Percentiles rank a stretch among this genome's conserved stretches.
phyloP scores from a whole-genome alignment of 2,329 filamentous ascomycete genomes.

The Pseudofabraea citricarpa region DNA sequence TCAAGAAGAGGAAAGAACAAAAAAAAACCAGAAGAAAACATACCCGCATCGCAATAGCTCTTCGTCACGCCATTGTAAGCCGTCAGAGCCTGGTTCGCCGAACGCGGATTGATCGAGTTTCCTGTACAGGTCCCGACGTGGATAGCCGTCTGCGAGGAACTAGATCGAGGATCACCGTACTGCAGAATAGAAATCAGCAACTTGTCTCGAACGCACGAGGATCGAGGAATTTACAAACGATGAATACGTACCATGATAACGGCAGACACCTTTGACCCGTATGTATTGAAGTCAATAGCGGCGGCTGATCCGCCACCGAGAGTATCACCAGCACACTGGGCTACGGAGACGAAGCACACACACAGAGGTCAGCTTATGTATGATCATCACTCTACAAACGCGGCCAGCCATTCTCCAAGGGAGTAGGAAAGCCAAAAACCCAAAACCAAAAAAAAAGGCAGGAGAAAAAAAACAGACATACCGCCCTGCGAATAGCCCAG shows the following conservation, averaged over 20 bases:
- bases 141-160: background rate
- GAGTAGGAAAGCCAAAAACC: no score
- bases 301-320: background rate
- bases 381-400: background rate
- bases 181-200: background rate
- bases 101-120: background rate
- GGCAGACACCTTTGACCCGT: background rate
- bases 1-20: background rate
- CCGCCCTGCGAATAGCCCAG: slow-evolving; percentile 1
- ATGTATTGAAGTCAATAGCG: background rate
- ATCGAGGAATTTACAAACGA: no score
- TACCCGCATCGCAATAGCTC: background rate
- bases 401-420: background rate
- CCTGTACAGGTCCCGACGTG: background rate
- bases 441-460: no score
- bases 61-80: background rate
- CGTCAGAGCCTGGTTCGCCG: background rate
- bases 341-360: background rate
- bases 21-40: background rate
- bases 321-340: background rate
- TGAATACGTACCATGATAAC: slow-evolving; percentile 3
- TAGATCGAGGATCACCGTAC: background rate
- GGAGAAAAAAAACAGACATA: background rate
- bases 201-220: no score
- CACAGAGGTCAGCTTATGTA: background rate